Percentiles rank a stretch among this genome's conserved stretches.
These are phyloP conservation scores for Penicillium lagena DNA, from an alignment of 495 filamentous ascomycete genomes.

Conservation along the genomic window DNA sequence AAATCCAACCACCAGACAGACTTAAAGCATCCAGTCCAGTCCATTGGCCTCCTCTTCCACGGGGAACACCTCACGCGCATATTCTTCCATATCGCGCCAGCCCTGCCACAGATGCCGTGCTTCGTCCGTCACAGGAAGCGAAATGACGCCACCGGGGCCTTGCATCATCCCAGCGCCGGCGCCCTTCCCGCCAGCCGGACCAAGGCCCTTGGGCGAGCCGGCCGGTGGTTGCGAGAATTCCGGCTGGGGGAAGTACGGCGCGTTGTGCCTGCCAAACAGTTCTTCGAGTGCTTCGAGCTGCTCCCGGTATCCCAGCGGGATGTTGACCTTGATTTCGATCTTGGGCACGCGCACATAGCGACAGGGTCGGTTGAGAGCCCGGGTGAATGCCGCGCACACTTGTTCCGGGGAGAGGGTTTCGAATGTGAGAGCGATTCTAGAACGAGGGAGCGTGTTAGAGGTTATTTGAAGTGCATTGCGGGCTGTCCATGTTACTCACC, in stretches of 20 bases:
- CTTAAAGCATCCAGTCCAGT: constrained; percentile 76
- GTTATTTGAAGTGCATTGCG: constrained; percentile 2
- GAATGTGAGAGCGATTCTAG: constrained; percentile 84
- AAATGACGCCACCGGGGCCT: constrained; percentile 45
- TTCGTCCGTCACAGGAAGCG: constrained; percentile 56
- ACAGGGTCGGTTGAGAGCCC: constrained; percentile 71
- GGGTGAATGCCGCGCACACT: constrained; percentile 72
- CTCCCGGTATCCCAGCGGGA: constrained; percentile 83
- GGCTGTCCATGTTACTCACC: constrained; percentile 39
- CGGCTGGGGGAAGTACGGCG: constrained; percentile 58
- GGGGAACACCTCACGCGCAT: constrained; percentile 90
- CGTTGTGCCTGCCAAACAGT: constrained; percentile 54
- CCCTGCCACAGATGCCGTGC: constrained; percentile 85
- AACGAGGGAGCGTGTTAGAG: not conserved
- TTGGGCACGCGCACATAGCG: constrained; percentile 64
- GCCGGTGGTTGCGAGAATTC: constrained; percentile 41
- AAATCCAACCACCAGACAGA: not conserved
- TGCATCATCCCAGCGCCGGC: constrained; percentile 54
- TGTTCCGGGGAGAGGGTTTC: constrained; percentile 79
- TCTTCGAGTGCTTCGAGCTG: constrained; percentile 69
- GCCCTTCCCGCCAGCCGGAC: constrained; percentile 57
- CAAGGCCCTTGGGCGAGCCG: constrained; percentile 42
- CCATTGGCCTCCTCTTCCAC: constrained; percentile 93
- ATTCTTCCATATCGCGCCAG: constrained; percentile 86
- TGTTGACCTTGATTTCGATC: constrained; percentile 78